A percentile compares a stretch with the other conserved stretches of the same genome.
Conservation (phyloP, 768 basidiomycete genomes). For the Panellus pusillus region DNA sequence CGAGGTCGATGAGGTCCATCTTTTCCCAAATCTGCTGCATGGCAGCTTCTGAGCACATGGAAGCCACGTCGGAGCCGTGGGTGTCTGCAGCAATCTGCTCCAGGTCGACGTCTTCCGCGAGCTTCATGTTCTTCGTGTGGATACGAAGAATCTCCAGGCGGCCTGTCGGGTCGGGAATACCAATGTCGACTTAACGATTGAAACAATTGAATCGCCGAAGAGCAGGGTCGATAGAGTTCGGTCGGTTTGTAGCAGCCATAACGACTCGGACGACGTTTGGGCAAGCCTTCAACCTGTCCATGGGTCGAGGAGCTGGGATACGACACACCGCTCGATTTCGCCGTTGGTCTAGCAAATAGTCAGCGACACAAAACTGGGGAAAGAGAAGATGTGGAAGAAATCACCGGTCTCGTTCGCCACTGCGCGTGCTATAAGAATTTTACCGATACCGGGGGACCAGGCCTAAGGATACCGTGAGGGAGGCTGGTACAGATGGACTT, state of each 20-base stretch:
- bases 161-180: no score
- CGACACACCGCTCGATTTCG: no score
- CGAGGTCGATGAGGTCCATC: no score
- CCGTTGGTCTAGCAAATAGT: conserved; percentile 77
- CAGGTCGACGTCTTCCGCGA: no score
- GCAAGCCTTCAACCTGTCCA: no score
- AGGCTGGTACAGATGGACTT: conserved; percentile 99
- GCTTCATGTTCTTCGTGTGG: no score
- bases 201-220: conserved; percentile 98
- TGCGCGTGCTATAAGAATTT: conserved; percentile 98
- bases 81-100: conserved; percentile 99
- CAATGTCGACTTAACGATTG: no score
- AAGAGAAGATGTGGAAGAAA: conserved; percentile 96
- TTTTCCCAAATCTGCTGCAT: conserved; percentile 99
- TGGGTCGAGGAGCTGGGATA: no score
- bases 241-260: no score
- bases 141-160: no score
- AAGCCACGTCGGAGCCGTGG: conserved; percentile 96
- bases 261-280: conserved; percentile 99
- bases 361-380: not conserved
- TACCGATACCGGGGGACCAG: conserved; percentile 99
- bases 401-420: conserved; percentile 99
- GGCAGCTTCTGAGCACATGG: conserved; percentile 97
- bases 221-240: conserved; percentile 97
- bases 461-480: conserved; percentile 98